phyloP scores from a whole-genome alignment of 169 alveolate species.

The Toxoplasma gondii region DNA sequence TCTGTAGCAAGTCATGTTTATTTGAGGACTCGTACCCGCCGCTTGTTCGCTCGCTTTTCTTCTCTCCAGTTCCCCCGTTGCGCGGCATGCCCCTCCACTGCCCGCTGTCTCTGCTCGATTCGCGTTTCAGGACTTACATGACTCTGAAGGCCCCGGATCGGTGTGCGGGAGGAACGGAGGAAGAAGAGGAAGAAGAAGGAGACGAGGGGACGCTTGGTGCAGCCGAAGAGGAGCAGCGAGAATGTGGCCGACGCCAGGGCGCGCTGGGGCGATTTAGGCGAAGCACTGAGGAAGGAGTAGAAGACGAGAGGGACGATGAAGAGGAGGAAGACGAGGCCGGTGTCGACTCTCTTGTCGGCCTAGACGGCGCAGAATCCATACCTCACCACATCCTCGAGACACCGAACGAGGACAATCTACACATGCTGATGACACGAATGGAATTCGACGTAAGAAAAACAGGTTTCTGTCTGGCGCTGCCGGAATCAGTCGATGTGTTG shows the following conservation, averaged over 20 bases:
- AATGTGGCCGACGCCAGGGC: background rate
- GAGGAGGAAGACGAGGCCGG: background rate
- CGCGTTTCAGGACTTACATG: background rate
- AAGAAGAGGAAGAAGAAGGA: constrained; percentile 30
- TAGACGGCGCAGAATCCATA: background rate
- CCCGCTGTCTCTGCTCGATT: too few relatives aligned
- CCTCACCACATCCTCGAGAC: background rate
- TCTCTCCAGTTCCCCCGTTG: too few relatives aligned
- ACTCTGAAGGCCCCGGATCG: constrained; percentile 20
- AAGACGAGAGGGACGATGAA: background rate
- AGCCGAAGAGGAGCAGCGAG: background rate
- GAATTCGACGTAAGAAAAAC: background rate
- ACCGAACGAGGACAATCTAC: background rate
- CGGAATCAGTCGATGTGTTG: background rate
- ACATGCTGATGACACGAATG: constrained; percentile 16
- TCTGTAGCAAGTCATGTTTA: too few relatives aligned
- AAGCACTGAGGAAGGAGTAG: background rate
- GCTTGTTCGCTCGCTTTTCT: too few relatives aligned
- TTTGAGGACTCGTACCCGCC: too few relatives aligned
- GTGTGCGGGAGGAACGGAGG: constrained; percentile 6
- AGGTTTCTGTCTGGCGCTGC: background rate
- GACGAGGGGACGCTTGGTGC: background rate
- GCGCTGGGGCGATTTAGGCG: background rate
- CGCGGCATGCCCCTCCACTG: too few relatives aligned
- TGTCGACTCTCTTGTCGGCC: background rate